Evolutionary conservation across 352 stramenopile genomes (phyloP).

Genomic region (Phytophthora europaea): DNA sequence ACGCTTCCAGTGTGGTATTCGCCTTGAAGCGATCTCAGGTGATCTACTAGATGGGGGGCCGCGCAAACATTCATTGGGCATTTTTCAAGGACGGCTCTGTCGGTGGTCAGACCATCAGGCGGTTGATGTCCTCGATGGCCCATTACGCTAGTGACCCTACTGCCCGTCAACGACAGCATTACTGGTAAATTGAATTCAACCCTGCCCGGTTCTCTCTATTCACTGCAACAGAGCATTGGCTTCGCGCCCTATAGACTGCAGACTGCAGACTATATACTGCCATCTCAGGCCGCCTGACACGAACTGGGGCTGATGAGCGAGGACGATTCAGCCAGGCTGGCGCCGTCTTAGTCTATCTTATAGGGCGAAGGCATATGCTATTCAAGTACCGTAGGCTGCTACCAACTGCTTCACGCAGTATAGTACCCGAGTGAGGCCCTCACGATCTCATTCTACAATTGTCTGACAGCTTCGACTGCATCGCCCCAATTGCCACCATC

Average conservation of each 20-base stretch:
- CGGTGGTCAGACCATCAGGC: neutral
- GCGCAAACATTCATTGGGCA: no score
- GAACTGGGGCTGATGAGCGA: neutral
- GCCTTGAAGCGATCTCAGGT: no score
- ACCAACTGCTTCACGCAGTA: neutral
- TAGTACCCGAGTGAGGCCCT: neutral
- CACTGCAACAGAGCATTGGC: neutral
- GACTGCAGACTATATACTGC: neutral
- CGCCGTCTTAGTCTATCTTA: neutral
- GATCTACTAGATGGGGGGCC: no score
- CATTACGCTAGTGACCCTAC: no score
- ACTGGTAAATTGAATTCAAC: neutral
- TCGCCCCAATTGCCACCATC: no score
- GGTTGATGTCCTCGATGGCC: neutral
- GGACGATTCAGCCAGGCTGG: neutral
- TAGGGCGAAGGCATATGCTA: neutral
- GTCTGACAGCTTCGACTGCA: neutral
- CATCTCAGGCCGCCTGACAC: neutral
- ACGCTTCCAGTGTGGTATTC: no score
- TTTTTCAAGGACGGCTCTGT: neutral
- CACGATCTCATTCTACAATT: neutral
- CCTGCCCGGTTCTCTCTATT: neutral
- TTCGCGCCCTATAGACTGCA: neutral
- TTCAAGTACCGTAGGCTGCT: neutral
- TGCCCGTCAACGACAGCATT: no score